phyloP scores from a whole-genome alignment of 2,329 filamentous ascomycete genomes.

The Alternaria novae-zelandiae region DNA sequence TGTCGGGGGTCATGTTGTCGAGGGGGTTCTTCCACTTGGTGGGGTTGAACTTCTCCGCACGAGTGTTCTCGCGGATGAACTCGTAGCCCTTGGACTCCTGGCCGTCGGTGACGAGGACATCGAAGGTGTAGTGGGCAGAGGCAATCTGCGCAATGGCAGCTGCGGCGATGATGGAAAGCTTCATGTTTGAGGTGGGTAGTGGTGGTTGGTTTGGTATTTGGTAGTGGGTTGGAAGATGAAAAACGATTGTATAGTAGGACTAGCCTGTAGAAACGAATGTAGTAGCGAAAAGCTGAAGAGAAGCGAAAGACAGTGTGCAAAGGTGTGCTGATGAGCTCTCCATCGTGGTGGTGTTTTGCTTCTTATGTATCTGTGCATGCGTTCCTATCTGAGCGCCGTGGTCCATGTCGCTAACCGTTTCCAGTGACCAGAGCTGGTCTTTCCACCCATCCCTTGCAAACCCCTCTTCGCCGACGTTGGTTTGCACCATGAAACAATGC shows the following conservation, averaged over 20 bases:
- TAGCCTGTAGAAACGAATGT: conserved; percentile 13
- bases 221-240: not conserved
- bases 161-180: conserved; percentile 25
- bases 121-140: conserved; percentile 37
- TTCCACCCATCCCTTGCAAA: not conserved
- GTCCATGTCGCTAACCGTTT: not conserved
- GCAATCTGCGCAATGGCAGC: conserved; percentile 19
- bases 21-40: conserved; percentile 30
- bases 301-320: conserved; percentile 4
- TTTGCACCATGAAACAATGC: not conserved
- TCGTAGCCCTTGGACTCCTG: conserved; percentile 21
- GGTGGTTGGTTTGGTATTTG: not conserved
- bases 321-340: conserved; percentile 4
- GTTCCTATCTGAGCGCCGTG: not conserved
- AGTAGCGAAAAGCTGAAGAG: conserved; percentile 6
- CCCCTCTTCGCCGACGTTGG: not conserved
- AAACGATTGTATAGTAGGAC: conserved; percentile 8
- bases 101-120: conserved; percentile 25
- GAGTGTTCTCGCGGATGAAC: conserved; percentile 35
- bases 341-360: not conserved
- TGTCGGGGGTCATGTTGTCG: conserved; percentile 28
- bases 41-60: conserved; percentile 28
- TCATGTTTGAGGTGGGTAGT: conserved; percentile 19
- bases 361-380: conserved; percentile 7
- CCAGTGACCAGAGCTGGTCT: not conserved